phyloP scores from a whole-genome alignment of 345 rosid genomes.

The Carallia brachiata region DNA sequence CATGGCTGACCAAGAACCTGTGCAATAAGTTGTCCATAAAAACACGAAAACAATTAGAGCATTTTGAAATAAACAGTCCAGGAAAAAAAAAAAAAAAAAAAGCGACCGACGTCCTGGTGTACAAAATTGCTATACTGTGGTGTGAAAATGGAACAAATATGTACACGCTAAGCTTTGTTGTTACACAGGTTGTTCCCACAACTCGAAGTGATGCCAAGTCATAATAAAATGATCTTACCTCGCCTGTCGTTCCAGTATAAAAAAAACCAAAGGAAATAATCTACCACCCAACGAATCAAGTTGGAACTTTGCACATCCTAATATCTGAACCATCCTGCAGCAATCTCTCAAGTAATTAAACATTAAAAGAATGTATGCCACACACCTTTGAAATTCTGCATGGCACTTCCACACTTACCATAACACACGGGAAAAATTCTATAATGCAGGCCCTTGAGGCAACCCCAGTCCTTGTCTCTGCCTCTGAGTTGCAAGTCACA shows the following conservation, averaged over 20 bases:
- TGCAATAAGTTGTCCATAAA: constrained; percentile 4
- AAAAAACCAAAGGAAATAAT: constrained; percentile 6
- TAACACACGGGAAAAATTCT: constrained; percentile 4
- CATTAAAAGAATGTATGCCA: neutral
- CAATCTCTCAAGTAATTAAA: neutral
- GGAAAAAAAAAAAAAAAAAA: neutral
- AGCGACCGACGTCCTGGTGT: too few relatives aligned
- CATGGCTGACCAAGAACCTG: constrained; percentile 14
- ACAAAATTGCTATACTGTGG: too few relatives aligned
- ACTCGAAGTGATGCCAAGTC: too few relatives aligned
- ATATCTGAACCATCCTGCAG: neutral
- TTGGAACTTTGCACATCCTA: neutral
- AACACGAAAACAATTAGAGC: constrained; percentile 9
- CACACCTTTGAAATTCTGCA: constrained; percentile 12
- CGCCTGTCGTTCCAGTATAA: too few relatives aligned
- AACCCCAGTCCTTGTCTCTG: constrained; percentile 4
- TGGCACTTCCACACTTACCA: constrained; percentile 2
- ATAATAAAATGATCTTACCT: too few relatives aligned
- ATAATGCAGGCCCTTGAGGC: neutral
- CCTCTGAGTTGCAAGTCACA: constrained; percentile 5
- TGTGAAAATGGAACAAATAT: too few relatives aligned
- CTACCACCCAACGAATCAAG: constrained; percentile 13
- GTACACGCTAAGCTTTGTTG: too few relatives aligned
- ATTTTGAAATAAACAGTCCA: neutral
- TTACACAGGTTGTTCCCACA: too few relatives aligned